Conservation (phyloP, 495 filamentous ascomycete genomes). For the Penicillium salamii region DNA sequence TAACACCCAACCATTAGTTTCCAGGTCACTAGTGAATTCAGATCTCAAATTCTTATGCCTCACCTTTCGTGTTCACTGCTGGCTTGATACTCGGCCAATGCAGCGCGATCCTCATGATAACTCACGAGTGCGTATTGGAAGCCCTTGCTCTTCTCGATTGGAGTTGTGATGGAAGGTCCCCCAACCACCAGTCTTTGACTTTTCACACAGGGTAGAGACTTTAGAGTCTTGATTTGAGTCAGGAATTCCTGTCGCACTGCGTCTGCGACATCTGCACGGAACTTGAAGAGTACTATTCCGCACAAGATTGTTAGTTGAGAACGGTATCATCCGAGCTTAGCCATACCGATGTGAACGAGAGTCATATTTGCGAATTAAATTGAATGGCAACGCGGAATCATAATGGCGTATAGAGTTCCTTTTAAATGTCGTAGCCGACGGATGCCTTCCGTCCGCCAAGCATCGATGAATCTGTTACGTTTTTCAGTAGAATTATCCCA, state of each 20-base stretch:
- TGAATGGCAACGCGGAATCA: not conserved
- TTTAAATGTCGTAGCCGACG: conserved; percentile 1
- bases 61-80: conserved; percentile 47
- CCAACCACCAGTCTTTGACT: conserved; percentile 41
- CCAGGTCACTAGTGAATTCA: no score
- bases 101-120: conserved; percentile 40
- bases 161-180: conserved; percentile 44
- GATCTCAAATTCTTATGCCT: not conserved
- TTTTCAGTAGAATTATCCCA: no score
- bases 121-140: conserved; percentile 46
- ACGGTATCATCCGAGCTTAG: not conserved
- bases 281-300: conserved; percentile 48
- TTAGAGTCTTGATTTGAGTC: conserved; percentile 40
- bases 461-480: no score
- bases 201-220: conserved; percentile 37
- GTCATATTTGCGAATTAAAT: conserved; percentile 21
- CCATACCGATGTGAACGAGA: conserved; percentile 34
- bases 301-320: not conserved
- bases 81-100: conserved; percentile 44
- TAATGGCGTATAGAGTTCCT: not conserved
- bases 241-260: conserved; percentile 39
- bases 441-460: conserved; percentile 5
- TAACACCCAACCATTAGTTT: no score
- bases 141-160: conserved; percentile 44
- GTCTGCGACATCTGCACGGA: conserved; percentile 30